Evolutionary conservation across 1,284 basidiomycete genomes (phyloP).

Genomic region (Agaricales sp.): DNA sequence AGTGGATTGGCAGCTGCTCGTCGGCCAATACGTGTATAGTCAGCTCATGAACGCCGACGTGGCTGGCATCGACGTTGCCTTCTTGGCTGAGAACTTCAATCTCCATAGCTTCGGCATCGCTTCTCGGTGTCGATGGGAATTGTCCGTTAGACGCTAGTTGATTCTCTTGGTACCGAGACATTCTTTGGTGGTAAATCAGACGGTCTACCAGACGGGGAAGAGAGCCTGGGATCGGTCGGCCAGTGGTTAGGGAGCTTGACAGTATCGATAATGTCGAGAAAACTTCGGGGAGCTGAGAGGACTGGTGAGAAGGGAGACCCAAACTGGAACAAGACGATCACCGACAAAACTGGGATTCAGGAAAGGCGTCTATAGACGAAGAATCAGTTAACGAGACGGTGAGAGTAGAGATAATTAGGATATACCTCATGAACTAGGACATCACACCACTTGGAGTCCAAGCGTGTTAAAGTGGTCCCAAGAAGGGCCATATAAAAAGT

Average conservation of each 20-base stretch:
- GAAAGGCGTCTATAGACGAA: slow-evolving; percentile 23
- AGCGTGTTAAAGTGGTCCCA: slow-evolving; percentile 24
- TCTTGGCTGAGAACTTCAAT: slow-evolving; percentile 9
- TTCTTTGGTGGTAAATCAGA: slow-evolving; percentile 28
- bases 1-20: slow-evolving; percentile 28
- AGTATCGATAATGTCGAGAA: slow-evolving; percentile 27
- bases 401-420: background rate
- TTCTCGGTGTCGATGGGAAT: slow-evolving; percentile 3
- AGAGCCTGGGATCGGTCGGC: slow-evolving; percentile 24
- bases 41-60: slow-evolving; percentile 26
- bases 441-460: slow-evolving; percentile 31
- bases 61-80: slow-evolving; percentile 24
- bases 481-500: slow-evolving; percentile 23
- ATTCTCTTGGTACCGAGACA: slow-evolving; percentile 8
- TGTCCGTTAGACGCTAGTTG: slow-evolving; percentile 1
- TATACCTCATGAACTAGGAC: slow-evolving; percentile 27
- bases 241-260: slow-evolving; percentile 22
- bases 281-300: slow-evolving; percentile 24
- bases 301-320: background rate
- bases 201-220: slow-evolving; percentile 28
- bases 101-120: slow-evolving; percentile 3
- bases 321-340: background rate
- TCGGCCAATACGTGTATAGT: slow-evolving; percentile 26
- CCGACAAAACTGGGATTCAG: slow-evolving; percentile 31
- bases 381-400: background rate